These are phyloP conservation scores for Corinectria fuckeliana DNA, from an alignment of 2,329 filamentous ascomycete genomes.

Conservation along the genomic window DNA sequence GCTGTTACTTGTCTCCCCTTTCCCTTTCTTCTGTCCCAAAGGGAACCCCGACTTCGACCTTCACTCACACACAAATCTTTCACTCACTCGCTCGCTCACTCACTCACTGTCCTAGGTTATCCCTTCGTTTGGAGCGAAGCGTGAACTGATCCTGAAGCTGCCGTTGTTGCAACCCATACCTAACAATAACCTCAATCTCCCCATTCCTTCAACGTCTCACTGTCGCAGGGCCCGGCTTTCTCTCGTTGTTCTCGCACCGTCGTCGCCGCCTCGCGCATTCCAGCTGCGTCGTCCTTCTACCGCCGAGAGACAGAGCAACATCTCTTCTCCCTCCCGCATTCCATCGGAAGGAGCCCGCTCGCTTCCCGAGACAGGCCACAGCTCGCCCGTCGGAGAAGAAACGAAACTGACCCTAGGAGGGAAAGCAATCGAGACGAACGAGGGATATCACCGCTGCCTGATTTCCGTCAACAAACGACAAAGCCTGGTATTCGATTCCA, in stretches of 20 bases:
- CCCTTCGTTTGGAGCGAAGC: slow-evolving; percentile 31
- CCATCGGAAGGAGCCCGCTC: slow-evolving; percentile 22
- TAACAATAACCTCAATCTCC: slow-evolving; percentile 5
- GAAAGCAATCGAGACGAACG: slow-evolving; percentile 3
- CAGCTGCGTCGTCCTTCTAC: slow-evolving; percentile 24
- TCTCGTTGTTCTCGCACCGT: slow-evolving; percentile 34
- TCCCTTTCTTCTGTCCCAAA: neutral
- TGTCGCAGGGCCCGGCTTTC: slow-evolving; percentile 34
- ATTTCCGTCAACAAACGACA: slow-evolving; percentile 12
- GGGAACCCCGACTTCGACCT: neutral
- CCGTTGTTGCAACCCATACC: slow-evolving; percentile 5
- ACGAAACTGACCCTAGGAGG: slow-evolving; percentile 18
- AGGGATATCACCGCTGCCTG: slow-evolving; percentile 6
- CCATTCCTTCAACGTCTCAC: slow-evolving; percentile 30
- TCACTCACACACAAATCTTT: slow-evolving; percentile 27
- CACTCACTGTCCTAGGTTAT: slow-evolving; percentile 21
- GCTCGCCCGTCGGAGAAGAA: neutral
- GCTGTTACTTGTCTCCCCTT: neutral
- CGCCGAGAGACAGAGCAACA: slow-evolving; percentile 16
- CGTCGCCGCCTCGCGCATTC: slow-evolving; percentile 30
- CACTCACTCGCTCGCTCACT: slow-evolving; percentile 19
- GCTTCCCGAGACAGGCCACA: slow-evolving; percentile 27
- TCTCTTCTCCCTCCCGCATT: slow-evolving; percentile 29
- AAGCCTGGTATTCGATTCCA: slow-evolving; percentile 17
- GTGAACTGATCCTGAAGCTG: slow-evolving; percentile 34